These are phyloP conservation scores for Malus hybrid DNA, from an alignment of 331 rosid species.

Conservation along the genomic window DNA sequence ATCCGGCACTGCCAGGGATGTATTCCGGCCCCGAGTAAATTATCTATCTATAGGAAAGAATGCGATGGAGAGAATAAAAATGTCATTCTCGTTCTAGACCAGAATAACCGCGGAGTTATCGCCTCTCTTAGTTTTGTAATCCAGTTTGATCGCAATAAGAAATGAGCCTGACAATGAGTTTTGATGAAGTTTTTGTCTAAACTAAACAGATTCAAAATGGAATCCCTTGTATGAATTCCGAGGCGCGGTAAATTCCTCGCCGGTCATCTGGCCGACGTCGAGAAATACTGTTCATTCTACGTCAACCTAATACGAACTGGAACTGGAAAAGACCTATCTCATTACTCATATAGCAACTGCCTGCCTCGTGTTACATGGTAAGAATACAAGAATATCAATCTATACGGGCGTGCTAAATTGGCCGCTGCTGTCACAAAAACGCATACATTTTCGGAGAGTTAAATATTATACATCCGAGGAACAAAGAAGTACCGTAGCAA, in stretches of 20 bases:
- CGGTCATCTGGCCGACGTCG: not conserved
- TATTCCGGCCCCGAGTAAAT: not conserved
- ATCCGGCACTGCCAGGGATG: not conserved
- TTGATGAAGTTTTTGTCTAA: not conserved
- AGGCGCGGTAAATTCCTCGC: not conserved
- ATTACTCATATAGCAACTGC: slow-evolving; percentile 17
- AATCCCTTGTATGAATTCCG: too few relatives aligned
- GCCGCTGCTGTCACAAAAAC: slow-evolving; percentile 12
- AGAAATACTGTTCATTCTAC: not conserved
- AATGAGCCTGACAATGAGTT: not conserved
- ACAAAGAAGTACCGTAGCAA: slow-evolving; percentile 17
- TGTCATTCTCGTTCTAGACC: too few relatives aligned
- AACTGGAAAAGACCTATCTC: not conserved
- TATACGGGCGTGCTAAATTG: slow-evolving; percentile 16
- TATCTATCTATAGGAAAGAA: not conserved
- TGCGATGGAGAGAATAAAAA: not conserved
- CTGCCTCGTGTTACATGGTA: slow-evolving; percentile 32
- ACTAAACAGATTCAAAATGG: too few relatives aligned
- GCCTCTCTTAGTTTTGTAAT: not conserved
- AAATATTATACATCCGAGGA: slow-evolving; percentile 32
- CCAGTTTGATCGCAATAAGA: not conserved
- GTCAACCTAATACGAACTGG: not conserved
- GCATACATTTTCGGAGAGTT: slow-evolving; percentile 16
- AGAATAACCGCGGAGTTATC: too few relatives aligned
- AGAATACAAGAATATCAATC: slow-evolving; percentile 39